These are phyloP conservation scores for Mycena olivaceomarginata DNA, from an alignment of 768 basidiomycete species.

Conservation along the genomic window DNA sequence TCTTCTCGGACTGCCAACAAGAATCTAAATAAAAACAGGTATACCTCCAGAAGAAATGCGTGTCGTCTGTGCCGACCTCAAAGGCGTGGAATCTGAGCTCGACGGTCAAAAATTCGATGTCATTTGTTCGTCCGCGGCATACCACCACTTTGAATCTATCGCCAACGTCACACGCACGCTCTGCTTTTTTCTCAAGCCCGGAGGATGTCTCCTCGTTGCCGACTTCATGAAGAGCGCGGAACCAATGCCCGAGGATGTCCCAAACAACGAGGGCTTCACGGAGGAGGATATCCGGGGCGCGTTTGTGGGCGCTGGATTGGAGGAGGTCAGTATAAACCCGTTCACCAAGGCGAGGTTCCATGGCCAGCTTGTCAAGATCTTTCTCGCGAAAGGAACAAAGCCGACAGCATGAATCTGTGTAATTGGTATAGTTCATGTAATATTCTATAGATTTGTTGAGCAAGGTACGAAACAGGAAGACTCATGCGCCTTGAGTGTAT, in stretches of 20 bases:
- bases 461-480: no score
- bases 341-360: constrained; percentile 54
- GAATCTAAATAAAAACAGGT: constrained; percentile 46
- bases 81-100: constrained; percentile 68
- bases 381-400: constrained; percentile 74
- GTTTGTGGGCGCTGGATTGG: constrained; percentile 74
- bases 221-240: constrained; percentile 61
- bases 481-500: neutral
- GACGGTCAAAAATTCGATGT: constrained; percentile 79
- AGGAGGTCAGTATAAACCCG: constrained; percentile 62
- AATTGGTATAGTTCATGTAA: neutral
- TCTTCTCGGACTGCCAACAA: neutral
- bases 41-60: constrained; percentile 80
- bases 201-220: constrained; percentile 75
- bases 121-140: constrained; percentile 76
- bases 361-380: constrained; percentile 64
- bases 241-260: constrained; percentile 63
- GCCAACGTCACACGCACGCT: constrained; percentile 70
- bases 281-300: constrained; percentile 67
- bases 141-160: constrained; percentile 77
- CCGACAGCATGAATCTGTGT: constrained; percentile 27
- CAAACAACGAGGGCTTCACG: constrained; percentile 73
- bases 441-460: no score
- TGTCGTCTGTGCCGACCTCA: constrained; percentile 72
- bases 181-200: constrained; percentile 75